phyloP scores from a whole-genome alignment of 257 asterid species.

The Solanum chmielewskii region DNA sequence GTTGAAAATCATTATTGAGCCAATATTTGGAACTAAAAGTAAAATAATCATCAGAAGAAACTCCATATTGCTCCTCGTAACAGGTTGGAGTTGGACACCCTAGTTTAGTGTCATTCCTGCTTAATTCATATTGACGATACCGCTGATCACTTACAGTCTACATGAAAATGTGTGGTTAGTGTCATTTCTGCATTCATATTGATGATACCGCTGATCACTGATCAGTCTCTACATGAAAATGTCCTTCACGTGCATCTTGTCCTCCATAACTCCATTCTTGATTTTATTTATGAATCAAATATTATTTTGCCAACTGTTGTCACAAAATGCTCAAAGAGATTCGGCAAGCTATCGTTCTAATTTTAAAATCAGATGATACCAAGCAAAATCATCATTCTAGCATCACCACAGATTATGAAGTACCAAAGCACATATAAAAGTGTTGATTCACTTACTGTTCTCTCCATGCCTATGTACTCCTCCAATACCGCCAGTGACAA shows the following conservation, averaged over 20 bases:
- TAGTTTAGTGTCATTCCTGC: background rate
- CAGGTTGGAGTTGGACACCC: background rate
- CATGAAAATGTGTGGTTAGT: background rate
- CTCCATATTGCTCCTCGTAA: background rate
- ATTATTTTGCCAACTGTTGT: background rate
- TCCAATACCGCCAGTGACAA: conserved; percentile 95
- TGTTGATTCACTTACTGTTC: conserved; percentile 40
- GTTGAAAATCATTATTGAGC: background rate
- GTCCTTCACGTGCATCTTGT: background rate
- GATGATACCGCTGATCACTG: background rate
- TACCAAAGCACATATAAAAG: background rate
- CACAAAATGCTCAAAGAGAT: background rate
- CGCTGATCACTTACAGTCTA: background rate
- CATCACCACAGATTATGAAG: background rate
- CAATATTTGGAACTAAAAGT: background rate
- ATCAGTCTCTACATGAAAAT: background rate
- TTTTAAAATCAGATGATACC: background rate
- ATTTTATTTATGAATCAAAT: background rate
- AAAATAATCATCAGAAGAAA: background rate
- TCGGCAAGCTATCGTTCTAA: background rate
- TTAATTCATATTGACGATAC: background rate
- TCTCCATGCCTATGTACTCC: conserved; percentile 97
- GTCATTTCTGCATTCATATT: background rate
- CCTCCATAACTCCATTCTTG: background rate
- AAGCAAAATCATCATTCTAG: background rate